A percentile compares a stretch with the other conserved stretches of the same genome.
phyloP scores from a whole-genome alignment of 139 green algal genomes.

The Eudorina sp. region DNA sequence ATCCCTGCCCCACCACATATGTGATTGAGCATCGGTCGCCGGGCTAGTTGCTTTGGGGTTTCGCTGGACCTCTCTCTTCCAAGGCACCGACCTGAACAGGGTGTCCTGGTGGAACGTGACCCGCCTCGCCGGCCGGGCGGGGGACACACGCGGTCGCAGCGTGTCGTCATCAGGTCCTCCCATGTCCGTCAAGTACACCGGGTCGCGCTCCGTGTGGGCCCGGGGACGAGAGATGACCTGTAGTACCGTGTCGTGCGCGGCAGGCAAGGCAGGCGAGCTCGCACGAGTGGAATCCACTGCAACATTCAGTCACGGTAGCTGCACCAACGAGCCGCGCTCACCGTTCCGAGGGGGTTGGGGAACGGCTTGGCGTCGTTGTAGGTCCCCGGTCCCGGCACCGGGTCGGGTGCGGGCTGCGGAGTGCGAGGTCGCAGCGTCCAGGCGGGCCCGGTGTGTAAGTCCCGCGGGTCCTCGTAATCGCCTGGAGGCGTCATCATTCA shows the following conservation, averaged over 20 bases:
- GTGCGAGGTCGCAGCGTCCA: conserved; percentile 48
- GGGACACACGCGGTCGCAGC: neutral
- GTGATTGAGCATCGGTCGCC: too few relatives aligned
- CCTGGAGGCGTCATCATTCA: conserved; percentile 31
- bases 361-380: conserved; percentile 40
- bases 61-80: too few relatives aligned
- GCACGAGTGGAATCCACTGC: too few relatives aligned
- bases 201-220: conserved; percentile 20
- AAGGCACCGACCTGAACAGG: conserved; percentile 35
- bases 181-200: conserved; percentile 6
- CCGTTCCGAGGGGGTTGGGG: conserved; percentile 42
- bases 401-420: neutral
- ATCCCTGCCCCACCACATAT: too few relatives aligned
- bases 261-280: neutral
- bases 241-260: neutral
- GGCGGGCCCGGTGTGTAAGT: conserved; percentile 51
- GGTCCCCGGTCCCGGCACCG: conserved; percentile 41
- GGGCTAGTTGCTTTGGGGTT: too few relatives aligned
- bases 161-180: conserved; percentile 21
- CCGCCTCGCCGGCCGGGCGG: neutral
- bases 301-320: too few relatives aligned
- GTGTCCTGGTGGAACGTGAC: conserved; percentile 45
- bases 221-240: conserved; percentile 30
- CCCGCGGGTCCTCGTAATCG: conserved; percentile 50
- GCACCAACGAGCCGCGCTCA: too few relatives aligned